A percentile compares a stretch with the other conserved stretches of the same genome.
Conservation (phyloP, 495 filamentous ascomycete genomes). For the Aspergillus nidulans region DNA sequence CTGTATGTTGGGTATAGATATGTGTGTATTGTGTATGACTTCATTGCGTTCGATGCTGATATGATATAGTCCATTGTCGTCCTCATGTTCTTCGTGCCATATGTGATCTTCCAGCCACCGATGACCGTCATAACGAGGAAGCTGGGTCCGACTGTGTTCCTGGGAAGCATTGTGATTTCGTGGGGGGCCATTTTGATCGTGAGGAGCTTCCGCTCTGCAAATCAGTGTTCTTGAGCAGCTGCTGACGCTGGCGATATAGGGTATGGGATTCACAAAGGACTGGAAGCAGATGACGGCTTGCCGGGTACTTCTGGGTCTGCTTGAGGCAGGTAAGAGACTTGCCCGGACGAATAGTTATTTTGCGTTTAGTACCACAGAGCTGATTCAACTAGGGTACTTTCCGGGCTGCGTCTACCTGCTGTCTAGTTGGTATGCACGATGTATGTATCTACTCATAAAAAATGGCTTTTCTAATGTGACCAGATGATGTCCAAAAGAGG, state of each 20-base stretch:
- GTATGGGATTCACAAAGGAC: slow-evolving; percentile 48
- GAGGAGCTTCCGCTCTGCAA: slow-evolving; percentile 10
- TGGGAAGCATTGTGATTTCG: slow-evolving; percentile 48
- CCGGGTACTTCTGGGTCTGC: slow-evolving; percentile 55
- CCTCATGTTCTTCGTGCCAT: slow-evolving; percentile 64
- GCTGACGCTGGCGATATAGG: slow-evolving; percentile 20
- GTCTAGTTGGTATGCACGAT: slow-evolving; percentile 61
- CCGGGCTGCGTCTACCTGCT: slow-evolving; percentile 60
- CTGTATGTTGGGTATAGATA: slow-evolving; percentile 42
- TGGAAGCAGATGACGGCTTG: slow-evolving; percentile 42
- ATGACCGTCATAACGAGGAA: slow-evolving; percentile 55
- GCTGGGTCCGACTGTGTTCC: slow-evolving; percentile 54
- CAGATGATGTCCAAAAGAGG: slow-evolving; percentile 59
- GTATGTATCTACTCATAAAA: slow-evolving; percentile 15
- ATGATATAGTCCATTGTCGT: slow-evolving; percentile 47
- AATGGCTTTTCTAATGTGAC: not conserved
- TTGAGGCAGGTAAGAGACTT: slow-evolving; percentile 49
- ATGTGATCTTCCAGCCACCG: slow-evolving; percentile 60
- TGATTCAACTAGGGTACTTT: slow-evolving; percentile 44
- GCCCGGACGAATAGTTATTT: too few relatives aligned
- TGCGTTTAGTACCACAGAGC: not conserved
- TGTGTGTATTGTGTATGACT: slow-evolving; percentile 6
- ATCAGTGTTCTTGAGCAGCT: too few relatives aligned
- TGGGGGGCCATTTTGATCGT: slow-evolving; percentile 48
- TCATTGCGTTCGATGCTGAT: not conserved